Evolutionary conservation across 2,329 filamentous ascomycete species (phyloP).

Genomic region (Trichoderma koningii): DNA sequence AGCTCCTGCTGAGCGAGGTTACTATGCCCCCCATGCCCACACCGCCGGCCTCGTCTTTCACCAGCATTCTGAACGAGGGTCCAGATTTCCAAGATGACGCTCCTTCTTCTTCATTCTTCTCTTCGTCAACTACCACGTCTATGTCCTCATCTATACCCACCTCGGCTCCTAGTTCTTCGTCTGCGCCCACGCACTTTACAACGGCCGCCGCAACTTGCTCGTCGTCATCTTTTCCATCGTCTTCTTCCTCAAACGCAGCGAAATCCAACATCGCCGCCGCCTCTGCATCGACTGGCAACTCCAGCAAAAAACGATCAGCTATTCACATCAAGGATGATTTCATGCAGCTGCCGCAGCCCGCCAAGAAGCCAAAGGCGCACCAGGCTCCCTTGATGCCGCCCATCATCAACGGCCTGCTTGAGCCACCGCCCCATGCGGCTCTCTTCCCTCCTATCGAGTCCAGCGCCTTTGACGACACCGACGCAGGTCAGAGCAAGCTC

Average conservation of each 20-base stretch:
- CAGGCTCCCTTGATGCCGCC: slow-evolving; percentile 59
- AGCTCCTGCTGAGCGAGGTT: slow-evolving; percentile 45
- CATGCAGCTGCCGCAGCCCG: slow-evolving; percentile 63
- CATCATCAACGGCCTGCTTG: slow-evolving; percentile 65
- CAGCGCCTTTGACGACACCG: slow-evolving; percentile 54
- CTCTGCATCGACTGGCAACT: slow-evolving; percentile 27
- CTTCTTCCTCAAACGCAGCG: background rate
- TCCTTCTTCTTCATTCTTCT: slow-evolving; percentile 29
- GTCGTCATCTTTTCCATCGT: background rate
- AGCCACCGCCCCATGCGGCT: slow-evolving; percentile 61
- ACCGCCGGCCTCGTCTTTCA: slow-evolving; percentile 48
- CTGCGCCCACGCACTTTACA: background rate
- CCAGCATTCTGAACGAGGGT: slow-evolving; percentile 51
- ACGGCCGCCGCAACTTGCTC: background rate
- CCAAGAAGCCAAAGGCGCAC: slow-evolving; percentile 65
- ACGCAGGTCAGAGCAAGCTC: slow-evolving; percentile 45
- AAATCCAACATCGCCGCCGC: background rate
- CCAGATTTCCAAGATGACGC: slow-evolving; percentile 48
- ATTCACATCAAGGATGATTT: slow-evolving; percentile 60
- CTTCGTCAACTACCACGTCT: background rate
- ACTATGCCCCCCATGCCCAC: slow-evolving; percentile 3
- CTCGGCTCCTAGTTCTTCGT: background rate
- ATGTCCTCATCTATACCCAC: background rate
- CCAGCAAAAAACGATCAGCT: slow-evolving; percentile 57
- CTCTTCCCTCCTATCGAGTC: slow-evolving; percentile 66